These are phyloP conservation scores for Yarrowia deformans DNA, from an alignment of 805 yeast species.

Conservation along the genomic window DNA sequence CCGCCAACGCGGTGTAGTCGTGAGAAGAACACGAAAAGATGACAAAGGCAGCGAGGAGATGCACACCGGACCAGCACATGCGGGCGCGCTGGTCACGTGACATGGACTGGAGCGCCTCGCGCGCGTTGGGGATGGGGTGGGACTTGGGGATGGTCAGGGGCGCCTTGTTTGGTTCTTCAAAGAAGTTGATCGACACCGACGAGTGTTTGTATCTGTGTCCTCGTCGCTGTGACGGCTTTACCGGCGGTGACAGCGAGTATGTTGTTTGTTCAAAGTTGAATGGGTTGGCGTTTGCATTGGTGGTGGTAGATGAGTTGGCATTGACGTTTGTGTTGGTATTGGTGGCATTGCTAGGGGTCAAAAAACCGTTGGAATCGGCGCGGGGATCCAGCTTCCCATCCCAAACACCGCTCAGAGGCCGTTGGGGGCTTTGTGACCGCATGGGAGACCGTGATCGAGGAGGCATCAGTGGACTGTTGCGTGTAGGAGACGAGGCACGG, in stretches of 20 bases:
- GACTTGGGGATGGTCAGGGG: slow-evolving; percentile 67
- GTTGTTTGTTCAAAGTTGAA: slow-evolving; percentile 70
- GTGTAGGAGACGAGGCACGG: slow-evolving; percentile 5
- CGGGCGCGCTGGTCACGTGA: slow-evolving; percentile 64
- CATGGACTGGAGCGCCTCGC: slow-evolving; percentile 69
- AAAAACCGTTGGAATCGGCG: slow-evolving; percentile 3
- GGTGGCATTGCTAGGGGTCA: slow-evolving; percentile 5
- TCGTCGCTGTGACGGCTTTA: slow-evolving; percentile 60
- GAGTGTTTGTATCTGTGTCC: slow-evolving; percentile 97
- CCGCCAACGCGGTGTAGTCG: slow-evolving; percentile 65
- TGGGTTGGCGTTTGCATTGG: slow-evolving; percentile 51
- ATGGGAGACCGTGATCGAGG: slow-evolving; percentile 24
- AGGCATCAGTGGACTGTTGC: slow-evolving; percentile 22
- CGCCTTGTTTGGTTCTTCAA: slow-evolving; percentile 84
- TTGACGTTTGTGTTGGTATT: not conserved
- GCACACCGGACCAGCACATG: slow-evolving; percentile 65
- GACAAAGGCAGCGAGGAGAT: slow-evolving; percentile 60
- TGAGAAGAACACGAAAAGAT: slow-evolving; percentile 55
- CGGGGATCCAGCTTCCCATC: slow-evolving; percentile 30
- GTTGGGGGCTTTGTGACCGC: slow-evolving; percentile 27
- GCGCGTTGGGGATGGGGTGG: slow-evolving; percentile 73
- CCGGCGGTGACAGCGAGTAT: slow-evolving; percentile 47
- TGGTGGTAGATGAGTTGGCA: slow-evolving; percentile 3
- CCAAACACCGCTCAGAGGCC: slow-evolving; percentile 26
- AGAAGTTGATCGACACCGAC: slow-evolving; percentile 93